These are phyloP conservation scores for Sporothrix dimorphospora DNA, from an alignment of 2,329 filamentous ascomycete species.

Conservation along the genomic window DNA sequence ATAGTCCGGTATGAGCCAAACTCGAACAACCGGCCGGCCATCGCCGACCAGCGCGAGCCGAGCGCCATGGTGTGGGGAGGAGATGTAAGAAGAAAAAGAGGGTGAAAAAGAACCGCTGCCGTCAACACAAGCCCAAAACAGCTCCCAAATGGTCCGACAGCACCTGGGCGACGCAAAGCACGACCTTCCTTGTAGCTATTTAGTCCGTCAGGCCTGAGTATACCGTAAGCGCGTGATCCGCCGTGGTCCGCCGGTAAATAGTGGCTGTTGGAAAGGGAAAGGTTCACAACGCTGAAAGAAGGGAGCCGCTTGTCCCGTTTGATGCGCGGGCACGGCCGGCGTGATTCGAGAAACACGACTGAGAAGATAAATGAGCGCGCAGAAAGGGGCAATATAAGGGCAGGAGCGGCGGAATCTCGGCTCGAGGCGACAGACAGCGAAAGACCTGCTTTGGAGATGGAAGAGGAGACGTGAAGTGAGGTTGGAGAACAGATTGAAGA, in stretches of 20 bases:
- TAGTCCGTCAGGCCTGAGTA: too few relatives aligned
- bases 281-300: background rate
- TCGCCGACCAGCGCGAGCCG: slow-evolving; percentile 16
- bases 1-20: slow-evolving; percentile 40
- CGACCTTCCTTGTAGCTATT: background rate
- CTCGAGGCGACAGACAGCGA: background rate
- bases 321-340: background rate
- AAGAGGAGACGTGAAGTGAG: background rate
- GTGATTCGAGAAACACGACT: background rate
- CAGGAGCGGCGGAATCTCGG: background rate
- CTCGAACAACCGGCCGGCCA: slow-evolving; percentile 14
- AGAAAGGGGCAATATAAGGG: background rate
- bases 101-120: background rate
- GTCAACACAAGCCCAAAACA: background rate
- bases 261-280: background rate
- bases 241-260: background rate
- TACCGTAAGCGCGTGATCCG: slow-evolving; percentile 6
- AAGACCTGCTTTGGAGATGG: background rate
- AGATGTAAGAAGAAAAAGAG: background rate
- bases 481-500: slow-evolving; percentile 15
- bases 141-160: background rate
- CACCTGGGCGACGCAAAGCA: background rate
- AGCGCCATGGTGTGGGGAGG: background rate
- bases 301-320: background rate
- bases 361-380: background rate